phyloP scores from a whole-genome alignment of 2,329 filamentous ascomycete genomes.

The Fusarium sororula region DNA sequence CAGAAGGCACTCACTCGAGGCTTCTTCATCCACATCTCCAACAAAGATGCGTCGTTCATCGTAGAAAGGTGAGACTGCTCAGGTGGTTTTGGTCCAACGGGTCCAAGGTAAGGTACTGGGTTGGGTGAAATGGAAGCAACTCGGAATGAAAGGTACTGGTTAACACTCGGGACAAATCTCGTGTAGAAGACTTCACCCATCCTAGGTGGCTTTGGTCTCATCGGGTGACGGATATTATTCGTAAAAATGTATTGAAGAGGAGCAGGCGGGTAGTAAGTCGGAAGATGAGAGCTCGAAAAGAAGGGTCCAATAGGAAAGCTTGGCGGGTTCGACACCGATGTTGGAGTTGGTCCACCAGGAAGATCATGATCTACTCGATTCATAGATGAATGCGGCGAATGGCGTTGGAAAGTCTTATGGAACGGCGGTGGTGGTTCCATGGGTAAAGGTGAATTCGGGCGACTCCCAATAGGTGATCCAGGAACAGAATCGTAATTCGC shows the following conservation, averaged over 20 bases:
- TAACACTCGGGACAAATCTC: constrained; percentile 82
- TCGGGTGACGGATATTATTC: constrained; percentile 81
- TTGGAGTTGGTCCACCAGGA: constrained; percentile 51
- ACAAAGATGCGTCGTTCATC: constrained; percentile 65
- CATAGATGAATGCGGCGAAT: constrained; percentile 42
- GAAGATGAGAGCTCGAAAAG: constrained; percentile 82
- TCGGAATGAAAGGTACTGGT: constrained; percentile 88
- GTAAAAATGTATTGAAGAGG: constrained; percentile 85
- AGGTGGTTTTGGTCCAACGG: constrained; percentile 54
- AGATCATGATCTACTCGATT: constrained; percentile 48
- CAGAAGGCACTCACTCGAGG: constrained; percentile 87
- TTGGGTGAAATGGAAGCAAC: constrained; percentile 76
- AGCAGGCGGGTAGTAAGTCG: constrained; percentile 88
- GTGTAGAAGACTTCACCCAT: constrained; percentile 94
- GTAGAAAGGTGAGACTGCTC: constrained; percentile 53
- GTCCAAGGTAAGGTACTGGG: constrained; percentile 71
- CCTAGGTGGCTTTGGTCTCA: constrained; percentile 86
- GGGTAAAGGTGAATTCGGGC: constrained; percentile 61
- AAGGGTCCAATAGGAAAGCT: constrained; percentile 72
- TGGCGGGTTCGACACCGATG: constrained; percentile 45
- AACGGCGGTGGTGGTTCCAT: constrained; percentile 40
- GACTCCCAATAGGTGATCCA: constrained; percentile 62
- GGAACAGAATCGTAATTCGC: constrained; percentile 49
- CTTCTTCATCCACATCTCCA: constrained; percentile 90
- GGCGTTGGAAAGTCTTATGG: constrained; percentile 39